Evolutionary conservation across 495 filamentous ascomycete genomes (phyloP).

Genomic region (Talaromyces nanjingensis): DNA sequence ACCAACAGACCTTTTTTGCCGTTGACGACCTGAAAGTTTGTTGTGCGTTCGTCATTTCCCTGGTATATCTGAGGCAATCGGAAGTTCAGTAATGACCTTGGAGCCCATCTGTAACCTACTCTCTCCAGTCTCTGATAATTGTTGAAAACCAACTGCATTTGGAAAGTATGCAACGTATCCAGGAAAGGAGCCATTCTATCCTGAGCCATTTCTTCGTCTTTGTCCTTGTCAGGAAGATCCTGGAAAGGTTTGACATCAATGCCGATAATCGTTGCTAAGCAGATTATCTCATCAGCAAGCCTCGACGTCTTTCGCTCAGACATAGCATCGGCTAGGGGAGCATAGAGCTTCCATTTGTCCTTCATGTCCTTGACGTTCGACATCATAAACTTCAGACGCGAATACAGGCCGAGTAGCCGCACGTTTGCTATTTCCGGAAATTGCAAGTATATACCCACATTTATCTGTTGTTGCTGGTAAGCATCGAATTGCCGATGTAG

Average conservation of each 20-base stretch:
- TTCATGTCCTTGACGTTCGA: background rate
- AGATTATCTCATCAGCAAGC: slow-evolving; percentile 6
- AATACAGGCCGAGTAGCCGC: background rate
- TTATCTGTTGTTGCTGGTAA: background rate
- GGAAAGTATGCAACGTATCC: background rate
- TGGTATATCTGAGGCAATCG: background rate
- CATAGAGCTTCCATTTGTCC: slow-evolving; percentile 1
- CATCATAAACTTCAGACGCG: background rate
- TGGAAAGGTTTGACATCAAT: background rate
- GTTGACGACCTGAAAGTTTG: background rate
- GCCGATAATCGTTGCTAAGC: slow-evolving; percentile 2
- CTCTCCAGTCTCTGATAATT: slow-evolving; percentile 2
- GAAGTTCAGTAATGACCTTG: slow-evolving; percentile 5
- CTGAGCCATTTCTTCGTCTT: background rate
- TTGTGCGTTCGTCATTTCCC: background rate
- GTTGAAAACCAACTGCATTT: slow-evolving; percentile 5
- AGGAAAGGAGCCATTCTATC: background rate
- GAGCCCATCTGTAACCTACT: slow-evolving; percentile 2
- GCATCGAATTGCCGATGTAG: background rate
- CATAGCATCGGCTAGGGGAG: background rate
- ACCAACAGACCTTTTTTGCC: slow-evolving; percentile 1
- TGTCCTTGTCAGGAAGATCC: slow-evolving; percentile 1
- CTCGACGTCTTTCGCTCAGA: slow-evolving; percentile 1
- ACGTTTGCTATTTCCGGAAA: background rate
- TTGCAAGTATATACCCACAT: background rate